Percentiles rank a stretch among this genome's conserved stretches.
phyloP scores from a whole-genome alignment of 306 rosid genomes.

The Begonia masoniana region DNA sequence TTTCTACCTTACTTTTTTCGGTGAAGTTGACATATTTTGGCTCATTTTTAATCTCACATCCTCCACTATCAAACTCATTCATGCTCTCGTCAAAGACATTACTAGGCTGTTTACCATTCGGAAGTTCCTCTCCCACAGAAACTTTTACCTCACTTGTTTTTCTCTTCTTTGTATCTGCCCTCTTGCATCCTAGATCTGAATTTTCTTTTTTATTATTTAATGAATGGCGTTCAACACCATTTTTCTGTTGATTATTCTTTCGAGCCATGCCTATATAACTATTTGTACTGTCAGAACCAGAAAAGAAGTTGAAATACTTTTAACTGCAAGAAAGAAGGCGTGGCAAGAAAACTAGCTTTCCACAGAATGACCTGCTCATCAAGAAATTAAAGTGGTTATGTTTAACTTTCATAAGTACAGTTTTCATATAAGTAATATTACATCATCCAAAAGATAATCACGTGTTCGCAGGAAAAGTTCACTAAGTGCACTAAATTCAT shows the following conservation, averaged over 20 bases:
- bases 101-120: slow-evolving; percentile 22
- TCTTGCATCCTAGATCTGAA: slow-evolving; percentile 33
- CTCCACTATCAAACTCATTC: slow-evolving; percentile 22
- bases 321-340: neutral
- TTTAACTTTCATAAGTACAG: neutral
- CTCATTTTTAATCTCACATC: slow-evolving; percentile 19
- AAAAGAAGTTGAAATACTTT: neutral
- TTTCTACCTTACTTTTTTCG: slow-evolving; percentile 46
- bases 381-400: neutral
- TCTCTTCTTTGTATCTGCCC: slow-evolving; percentile 27
- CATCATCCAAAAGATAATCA: neutral
- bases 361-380: neutral
- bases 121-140: slow-evolving; percentile 48
- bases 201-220: slow-evolving; percentile 37
- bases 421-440: neutral
- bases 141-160: slow-evolving; percentile 40
- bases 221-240: slow-evolving; percentile 43
- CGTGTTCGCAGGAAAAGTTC: too few species aligned
- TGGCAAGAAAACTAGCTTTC: neutral
- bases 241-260: slow-evolving; percentile 84
- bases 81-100: slow-evolving; percentile 20
- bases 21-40: slow-evolving; percentile 19
- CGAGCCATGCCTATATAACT: slow-evolving; percentile 51
- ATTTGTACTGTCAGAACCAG: slow-evolving; percentile 2
- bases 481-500: too few species aligned